Evolutionary conservation across 805 yeast species (phyloP), one percentile per base, ranked within the genome.

Genomic region (Metschnikowia matae): DNA sequence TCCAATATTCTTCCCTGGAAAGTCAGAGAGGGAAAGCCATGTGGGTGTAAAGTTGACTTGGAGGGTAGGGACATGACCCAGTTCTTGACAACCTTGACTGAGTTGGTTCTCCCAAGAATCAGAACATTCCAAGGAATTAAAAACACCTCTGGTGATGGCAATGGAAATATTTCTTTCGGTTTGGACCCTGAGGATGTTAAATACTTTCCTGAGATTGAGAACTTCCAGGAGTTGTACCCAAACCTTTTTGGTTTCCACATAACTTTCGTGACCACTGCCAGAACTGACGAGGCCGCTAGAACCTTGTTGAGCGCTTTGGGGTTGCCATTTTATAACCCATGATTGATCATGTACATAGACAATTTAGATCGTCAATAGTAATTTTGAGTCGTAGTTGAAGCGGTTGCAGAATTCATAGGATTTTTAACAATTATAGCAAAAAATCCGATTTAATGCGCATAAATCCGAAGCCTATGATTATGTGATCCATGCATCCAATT

Each of bases 181-280:
- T 69, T 94, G 59, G 81, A 80, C 38, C 82, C 88, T 2, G 88
- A 85, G 48, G 89, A 88, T 60, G 81, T 87, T 47, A 82, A 81
- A 61, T 78, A 77, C 63, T 94, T 94, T 79, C 99, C 99, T 2
- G 99, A 94, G 70, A 83, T 94, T 54, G 96, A 91, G 64, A 81
- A 84, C 51, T 89, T 87, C 69, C 89, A 85, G 65, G 98, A 92
- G 66, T 73, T 87, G 56, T 94, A 92, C 88, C 91, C 96, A 36
- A 81, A 76, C 56, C 82, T 90, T 31, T 89, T 84, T 64, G 97
- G 97, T 51, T 78, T 92, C 77, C 87, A 89, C 64, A 77, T 94
- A 50, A 87, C 89, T 37, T 71, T 94, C 58, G 87, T 87, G 65
- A 92, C 98, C 18, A 73, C 88, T 34, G 96, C 98, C 6, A 89